These are phyloP conservation scores for Talaromyces islandicus DNA, from an alignment of 2,329 filamentous ascomycete species.

Conservation along the genomic window DNA sequence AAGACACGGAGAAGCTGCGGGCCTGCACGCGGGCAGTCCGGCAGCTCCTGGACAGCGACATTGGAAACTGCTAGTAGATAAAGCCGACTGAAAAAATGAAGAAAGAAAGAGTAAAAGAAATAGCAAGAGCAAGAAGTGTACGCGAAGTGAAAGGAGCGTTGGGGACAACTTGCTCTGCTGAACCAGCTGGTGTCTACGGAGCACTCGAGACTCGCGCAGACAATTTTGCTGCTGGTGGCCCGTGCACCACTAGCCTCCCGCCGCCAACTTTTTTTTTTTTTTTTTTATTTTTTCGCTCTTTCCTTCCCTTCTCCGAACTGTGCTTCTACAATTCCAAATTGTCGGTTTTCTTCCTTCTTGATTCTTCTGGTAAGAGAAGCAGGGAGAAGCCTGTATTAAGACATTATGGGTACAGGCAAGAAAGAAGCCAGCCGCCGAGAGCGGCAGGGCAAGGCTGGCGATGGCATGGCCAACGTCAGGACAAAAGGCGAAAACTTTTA, in stretches of 20 bases:
- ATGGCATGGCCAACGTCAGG: slow-evolving; percentile 88
- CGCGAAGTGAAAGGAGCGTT: not conserved
- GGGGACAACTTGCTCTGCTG: not conserved
- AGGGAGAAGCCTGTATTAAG: slow-evolving; percentile 13
- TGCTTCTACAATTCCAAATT: slow-evolving; percentile 16
- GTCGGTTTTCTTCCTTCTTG: slow-evolving; percentile 21
- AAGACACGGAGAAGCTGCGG: slow-evolving; percentile 34
- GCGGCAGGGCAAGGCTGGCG: slow-evolving; percentile 76
- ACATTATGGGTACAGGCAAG: slow-evolving; percentile 78
- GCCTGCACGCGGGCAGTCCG: slow-evolving; percentile 31
- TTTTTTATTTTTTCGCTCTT: slow-evolving; percentile 20
- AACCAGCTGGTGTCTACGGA: slow-evolving; percentile 9
- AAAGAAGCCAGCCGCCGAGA: slow-evolving; percentile 79
- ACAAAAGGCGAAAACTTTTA: slow-evolving; percentile 99
- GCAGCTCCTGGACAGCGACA: slow-evolving; percentile 33
- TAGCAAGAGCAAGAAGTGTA: not conserved
- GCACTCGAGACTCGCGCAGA: slow-evolving; percentile 15
- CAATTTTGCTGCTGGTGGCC: slow-evolving; percentile 32
- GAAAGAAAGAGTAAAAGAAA: not conserved
- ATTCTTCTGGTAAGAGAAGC: slow-evolving; percentile 15
- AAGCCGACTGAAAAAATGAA: not conserved
- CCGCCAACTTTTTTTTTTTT: slow-evolving; percentile 21
- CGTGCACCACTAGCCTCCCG: slow-evolving; percentile 31
- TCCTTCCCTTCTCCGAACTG: slow-evolving; percentile 13
- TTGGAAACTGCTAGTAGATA: slow-evolving; percentile 12